Evolutionary conservation across 345 rosid species (phyloP).

Genomic region (Hypericum perforatum): DNA sequence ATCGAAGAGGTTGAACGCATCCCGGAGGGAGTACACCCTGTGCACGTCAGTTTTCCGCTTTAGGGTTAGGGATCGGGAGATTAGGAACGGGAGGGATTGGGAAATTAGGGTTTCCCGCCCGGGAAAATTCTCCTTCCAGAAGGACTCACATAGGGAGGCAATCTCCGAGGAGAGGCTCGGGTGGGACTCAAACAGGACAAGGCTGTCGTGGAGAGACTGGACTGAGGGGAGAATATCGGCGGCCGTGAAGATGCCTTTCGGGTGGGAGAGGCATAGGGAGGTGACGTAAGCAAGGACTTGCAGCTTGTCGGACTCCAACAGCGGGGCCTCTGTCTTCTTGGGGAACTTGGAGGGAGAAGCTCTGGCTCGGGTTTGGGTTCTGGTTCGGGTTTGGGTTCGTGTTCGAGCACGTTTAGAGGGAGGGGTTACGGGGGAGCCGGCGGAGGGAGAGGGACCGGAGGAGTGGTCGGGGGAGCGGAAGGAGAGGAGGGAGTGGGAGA

Average conservation of each 20-base stretch:
- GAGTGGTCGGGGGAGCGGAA: constrained; percentile 22
- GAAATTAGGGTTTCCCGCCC: constrained; percentile 59
- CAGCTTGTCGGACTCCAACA: constrained; percentile 24
- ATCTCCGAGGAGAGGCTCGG: constrained; percentile 44
- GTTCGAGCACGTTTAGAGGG: constrained; percentile 39
- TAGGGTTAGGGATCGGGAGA: constrained; percentile 65
- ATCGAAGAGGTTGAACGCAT: constrained; percentile 66
- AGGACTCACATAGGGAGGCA: constrained; percentile 61
- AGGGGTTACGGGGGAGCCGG: constrained; percentile 33
- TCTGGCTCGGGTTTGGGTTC: not conserved
- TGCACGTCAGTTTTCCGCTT: constrained; percentile 82
- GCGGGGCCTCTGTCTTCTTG: not conserved
- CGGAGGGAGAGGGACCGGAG: constrained; percentile 3
- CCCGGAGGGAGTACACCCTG: constrained; percentile 61
- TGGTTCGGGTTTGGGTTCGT: not conserved
- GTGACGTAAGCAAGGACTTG: constrained; percentile 35
- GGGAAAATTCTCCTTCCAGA: constrained; percentile 61
- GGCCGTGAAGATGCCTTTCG: constrained; percentile 34
- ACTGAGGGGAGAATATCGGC: constrained; percentile 47
- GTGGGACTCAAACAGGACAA: constrained; percentile 65
- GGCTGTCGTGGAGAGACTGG: constrained; percentile 51
- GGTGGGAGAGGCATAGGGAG: constrained; percentile 39
- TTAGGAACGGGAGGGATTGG: constrained; percentile 64
- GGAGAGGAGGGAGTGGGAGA: constrained; percentile 28
- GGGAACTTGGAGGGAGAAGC: constrained; percentile 2